phyloP scores from a whole-genome alignment of 305 asterid species.

The Fraxinus paxiana region DNA sequence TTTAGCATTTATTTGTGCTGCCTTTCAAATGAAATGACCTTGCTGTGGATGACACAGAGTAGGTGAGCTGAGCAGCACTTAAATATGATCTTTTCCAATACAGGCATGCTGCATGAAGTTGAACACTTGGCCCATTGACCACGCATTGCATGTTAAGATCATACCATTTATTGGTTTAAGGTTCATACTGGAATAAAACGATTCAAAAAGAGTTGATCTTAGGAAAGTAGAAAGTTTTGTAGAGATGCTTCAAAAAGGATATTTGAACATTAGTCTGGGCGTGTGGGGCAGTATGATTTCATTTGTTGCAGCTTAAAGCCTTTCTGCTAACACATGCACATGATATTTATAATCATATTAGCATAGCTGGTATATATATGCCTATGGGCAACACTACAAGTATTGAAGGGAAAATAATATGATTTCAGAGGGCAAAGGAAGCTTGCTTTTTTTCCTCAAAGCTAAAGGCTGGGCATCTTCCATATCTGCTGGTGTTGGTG shows the following conservation, averaged over 20 bases:
- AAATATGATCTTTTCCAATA: background rate
- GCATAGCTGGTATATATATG: background rate
- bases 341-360: slow-evolving; percentile 7
- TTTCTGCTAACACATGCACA: slow-evolving; percentile 13
- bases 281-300: background rate
- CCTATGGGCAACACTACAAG: slow-evolving; percentile 8
- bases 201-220: slow-evolving; percentile 2
- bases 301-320: slow-evolving; percentile 1
- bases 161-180: background rate
- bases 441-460: slow-evolving; percentile 77
- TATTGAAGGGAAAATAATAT: slow-evolving; percentile 21
- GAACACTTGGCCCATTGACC: background rate
- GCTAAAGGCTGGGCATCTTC: slow-evolving; percentile 83
- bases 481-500: slow-evolving; percentile 92
- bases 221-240: background rate
- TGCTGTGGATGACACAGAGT: slow-evolving; percentile 15
- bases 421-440: slow-evolving; percentile 93
- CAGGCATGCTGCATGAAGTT: background rate
- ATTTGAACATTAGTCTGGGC: background rate
- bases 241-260: background rate
- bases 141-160: background rate
- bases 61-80: slow-evolving; percentile 5
- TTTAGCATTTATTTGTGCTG: slow-evolving; percentile 8
- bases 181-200: background rate
- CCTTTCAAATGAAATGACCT: slow-evolving; percentile 10